phyloP scores from a whole-genome alignment of 805 yeast species.

The Metschnikowia orientalis region DNA sequence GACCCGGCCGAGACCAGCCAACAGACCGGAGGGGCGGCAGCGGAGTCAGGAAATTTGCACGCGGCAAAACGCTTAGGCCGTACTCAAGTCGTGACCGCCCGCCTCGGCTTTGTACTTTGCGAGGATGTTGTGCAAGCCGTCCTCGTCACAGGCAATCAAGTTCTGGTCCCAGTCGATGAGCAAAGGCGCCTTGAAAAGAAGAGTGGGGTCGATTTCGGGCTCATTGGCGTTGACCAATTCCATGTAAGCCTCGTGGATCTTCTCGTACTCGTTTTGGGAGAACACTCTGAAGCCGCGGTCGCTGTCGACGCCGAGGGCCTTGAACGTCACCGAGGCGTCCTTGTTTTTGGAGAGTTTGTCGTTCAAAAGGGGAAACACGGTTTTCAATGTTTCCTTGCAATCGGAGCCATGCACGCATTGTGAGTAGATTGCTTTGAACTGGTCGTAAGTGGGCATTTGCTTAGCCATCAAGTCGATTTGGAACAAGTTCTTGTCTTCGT shows the following conservation, averaged over 20 bases:
- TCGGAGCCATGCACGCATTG: conserved; percentile 25
- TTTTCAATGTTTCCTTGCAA: conserved; percentile 24
- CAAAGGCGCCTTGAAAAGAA: conserved; percentile 38
- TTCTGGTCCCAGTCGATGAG: conserved; percentile 46
- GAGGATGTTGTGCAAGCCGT: conserved; percentile 27
- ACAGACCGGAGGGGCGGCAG: too few relatives aligned
- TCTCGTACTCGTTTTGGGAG: conserved; percentile 34
- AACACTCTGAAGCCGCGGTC: conserved; percentile 29
- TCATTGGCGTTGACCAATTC: conserved; percentile 22
- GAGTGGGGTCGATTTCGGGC: conserved; percentile 28
- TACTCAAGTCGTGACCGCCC: conserved; percentile 9
- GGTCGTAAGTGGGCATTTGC: conserved; percentile 42
- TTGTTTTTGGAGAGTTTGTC: conserved; percentile 20
- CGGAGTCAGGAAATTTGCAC: too few relatives aligned
- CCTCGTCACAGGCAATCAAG: conserved; percentile 36
- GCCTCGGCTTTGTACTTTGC: conserved; percentile 22
- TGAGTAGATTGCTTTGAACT: conserved; percentile 27
- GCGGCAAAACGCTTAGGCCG: conserved; percentile 7
- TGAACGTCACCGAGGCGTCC: conserved; percentile 21
- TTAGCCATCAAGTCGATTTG: conserved; percentile 35
- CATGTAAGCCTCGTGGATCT: conserved; percentile 35
- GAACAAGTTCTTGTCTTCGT: conserved; percentile 29
- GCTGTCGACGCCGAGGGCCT: conserved; percentile 18
- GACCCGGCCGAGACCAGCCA: too few relatives aligned
- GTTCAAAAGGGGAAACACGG: conserved; percentile 36